These are phyloP conservation scores for Batkoa obscura DNA, from an alignment of 371 early-diverging fungal species.

Conservation along the genomic window DNA sequence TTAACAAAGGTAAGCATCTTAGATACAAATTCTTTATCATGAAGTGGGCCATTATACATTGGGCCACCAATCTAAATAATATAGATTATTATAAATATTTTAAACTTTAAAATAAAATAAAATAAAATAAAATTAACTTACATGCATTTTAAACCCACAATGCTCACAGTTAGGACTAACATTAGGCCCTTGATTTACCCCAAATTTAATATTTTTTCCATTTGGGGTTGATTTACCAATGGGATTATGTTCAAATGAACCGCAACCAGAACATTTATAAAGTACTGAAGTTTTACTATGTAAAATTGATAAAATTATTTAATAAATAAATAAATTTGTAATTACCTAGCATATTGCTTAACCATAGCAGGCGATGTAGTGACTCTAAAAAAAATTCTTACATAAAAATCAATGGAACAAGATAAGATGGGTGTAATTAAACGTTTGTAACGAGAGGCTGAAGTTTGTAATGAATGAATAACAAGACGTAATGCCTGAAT, in stretches of 20 bases:
- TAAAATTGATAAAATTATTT: background rate
- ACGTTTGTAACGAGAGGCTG: constrained; percentile 75
- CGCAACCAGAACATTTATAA: constrained; percentile 73
- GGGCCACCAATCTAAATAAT: constrained; percentile 79
- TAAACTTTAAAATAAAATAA: too few relatives aligned
- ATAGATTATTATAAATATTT: background rate
- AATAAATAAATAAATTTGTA: background rate
- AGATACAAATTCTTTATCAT: constrained; percentile 56
- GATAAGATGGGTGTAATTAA: constrained; percentile 86
- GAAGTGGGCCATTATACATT: constrained; percentile 71
- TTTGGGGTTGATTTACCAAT: constrained; percentile 36
- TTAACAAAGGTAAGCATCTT: constrained; percentile 53
- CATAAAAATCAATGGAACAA: constrained; percentile 97
- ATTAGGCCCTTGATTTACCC: constrained; percentile 35
- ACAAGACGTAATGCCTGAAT: constrained; percentile 71
- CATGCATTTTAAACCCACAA: constrained; percentile 45
- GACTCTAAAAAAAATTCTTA: constrained; percentile 96
- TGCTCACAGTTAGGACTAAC: constrained; percentile 41
- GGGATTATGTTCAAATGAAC: constrained; percentile 41
- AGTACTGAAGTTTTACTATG: constrained; percentile 60
- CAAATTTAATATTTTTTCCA: constrained; percentile 31
- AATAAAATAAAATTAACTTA: constrained; percentile 13
- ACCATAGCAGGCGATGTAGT: constrained; percentile 49
- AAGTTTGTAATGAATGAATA: constrained; percentile 62
- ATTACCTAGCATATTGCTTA: constrained; percentile 54